Conservation (phyloP, 805 yeast genomes). For the Ascoidea rubescens region DNA sequence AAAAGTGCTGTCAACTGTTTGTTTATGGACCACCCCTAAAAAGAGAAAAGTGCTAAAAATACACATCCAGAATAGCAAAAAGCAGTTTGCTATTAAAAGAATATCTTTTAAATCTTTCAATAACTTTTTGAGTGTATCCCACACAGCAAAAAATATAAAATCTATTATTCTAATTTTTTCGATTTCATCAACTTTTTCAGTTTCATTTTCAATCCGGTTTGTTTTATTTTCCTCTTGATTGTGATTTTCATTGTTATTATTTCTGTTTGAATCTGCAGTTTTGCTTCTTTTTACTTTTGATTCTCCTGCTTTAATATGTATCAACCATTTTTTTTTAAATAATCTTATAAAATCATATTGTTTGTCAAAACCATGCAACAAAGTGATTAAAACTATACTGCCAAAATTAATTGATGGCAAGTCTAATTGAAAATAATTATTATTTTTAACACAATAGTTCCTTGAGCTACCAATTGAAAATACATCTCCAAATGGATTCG, state of each 20-base stretch:
- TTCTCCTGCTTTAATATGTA: neutral
- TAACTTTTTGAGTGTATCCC: too few relatives aligned
- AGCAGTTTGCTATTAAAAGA: too few relatives aligned
- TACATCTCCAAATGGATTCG: neutral
- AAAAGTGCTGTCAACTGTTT: neutral
- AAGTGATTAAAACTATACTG: too few relatives aligned
- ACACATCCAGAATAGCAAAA: neutral
- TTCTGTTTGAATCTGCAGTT: neutral
- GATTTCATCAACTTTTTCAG: too few relatives aligned
- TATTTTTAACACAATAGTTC: slow-evolving; percentile 6
- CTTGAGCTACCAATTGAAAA: slow-evolving; percentile 12
- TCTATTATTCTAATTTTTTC: too few relatives aligned
- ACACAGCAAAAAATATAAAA: too few relatives aligned
- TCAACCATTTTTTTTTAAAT: neutral
- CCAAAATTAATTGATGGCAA: neutral
- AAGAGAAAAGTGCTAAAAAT: neutral
- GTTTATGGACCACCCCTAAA: neutral
- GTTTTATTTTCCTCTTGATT: neutral
- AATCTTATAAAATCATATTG: too few relatives aligned
- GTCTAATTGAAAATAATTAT: neutral
- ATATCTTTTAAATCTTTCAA: too few relatives aligned
- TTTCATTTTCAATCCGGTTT: neutral
- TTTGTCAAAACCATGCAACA: neutral
- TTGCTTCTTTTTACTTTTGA: neutral
- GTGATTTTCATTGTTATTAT: neutral